Percentiles rank a stretch among this genome's conserved stretches.
These are phyloP conservation scores for Xylariaceae sp. DNA, from an alignment of 2,329 filamentous ascomycete genomes.

Conservation along the genomic window DNA sequence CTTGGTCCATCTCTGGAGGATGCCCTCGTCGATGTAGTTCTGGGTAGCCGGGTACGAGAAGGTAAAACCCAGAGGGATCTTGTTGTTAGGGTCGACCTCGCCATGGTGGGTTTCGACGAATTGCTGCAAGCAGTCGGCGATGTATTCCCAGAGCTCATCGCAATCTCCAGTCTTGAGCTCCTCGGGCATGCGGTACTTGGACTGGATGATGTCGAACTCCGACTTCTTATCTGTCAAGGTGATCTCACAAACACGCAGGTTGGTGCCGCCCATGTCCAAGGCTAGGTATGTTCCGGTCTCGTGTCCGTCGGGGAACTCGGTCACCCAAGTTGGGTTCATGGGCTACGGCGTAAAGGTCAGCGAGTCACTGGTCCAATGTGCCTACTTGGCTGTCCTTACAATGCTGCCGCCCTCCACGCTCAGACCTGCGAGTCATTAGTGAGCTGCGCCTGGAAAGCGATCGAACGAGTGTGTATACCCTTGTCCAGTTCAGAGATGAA, in stretches of 20 bases:
- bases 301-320: constrained; percentile 77
- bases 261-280: constrained; percentile 94
- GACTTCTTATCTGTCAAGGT: constrained; percentile 79
- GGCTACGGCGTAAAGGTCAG: constrained; percentile 47
- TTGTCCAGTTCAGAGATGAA: constrained; percentile 85
- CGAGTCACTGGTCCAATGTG: background rate
- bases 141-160: constrained; percentile 90
- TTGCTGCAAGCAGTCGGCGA: constrained; percentile 84
- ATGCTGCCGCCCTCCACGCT: constrained; percentile 86
- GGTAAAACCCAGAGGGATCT: constrained; percentile 81
- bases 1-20: constrained; percentile 95
- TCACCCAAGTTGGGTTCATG: constrained; percentile 97
- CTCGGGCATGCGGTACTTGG: constrained; percentile 91
- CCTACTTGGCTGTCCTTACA: constrained; percentile 46
- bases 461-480: constrained; percentile 39
- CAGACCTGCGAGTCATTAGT: constrained; percentile 48
- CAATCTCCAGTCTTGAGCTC: constrained; percentile 79
- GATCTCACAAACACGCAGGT: constrained; percentile 90
- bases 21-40: constrained; percentile 85
- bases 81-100: constrained; percentile 47
- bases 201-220: constrained; percentile 90
- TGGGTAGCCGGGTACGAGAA: constrained; percentile 95
- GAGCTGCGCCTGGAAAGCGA: background rate
- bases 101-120: constrained; percentile 84
- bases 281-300: constrained; percentile 85